phyloP scores from a whole-genome alignment of 2,329 filamentous ascomycete species.

The Aschersonia sp. region DNA sequence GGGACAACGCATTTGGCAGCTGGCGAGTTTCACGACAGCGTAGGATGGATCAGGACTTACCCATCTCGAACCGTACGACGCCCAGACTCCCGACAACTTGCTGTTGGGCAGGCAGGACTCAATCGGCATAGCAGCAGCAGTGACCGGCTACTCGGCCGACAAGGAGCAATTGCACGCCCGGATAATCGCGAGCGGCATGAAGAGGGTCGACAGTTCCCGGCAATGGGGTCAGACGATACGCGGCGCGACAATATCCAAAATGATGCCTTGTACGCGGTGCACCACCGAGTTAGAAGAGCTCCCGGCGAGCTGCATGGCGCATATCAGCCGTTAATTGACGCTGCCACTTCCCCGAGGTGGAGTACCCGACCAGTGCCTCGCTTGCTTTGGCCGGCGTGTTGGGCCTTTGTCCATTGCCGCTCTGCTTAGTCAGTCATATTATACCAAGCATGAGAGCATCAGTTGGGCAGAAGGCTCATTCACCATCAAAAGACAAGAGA shows the following conservation, averaged over 20 bases:
- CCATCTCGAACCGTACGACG: constrained; percentile 12
- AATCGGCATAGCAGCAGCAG: constrained; percentile 1
- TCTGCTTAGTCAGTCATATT: no score
- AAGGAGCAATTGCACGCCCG: not conserved
- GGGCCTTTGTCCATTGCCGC: no score
- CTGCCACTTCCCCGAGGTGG: no score
- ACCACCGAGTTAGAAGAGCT: not conserved
- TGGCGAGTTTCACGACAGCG: not conserved
- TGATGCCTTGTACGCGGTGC: not conserved
- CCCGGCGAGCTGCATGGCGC: no score
- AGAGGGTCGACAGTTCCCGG: not conserved
- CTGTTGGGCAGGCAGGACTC: constrained; percentile 7
- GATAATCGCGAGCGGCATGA: not conserved
- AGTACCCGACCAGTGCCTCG: no score
- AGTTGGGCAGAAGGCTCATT: no score
- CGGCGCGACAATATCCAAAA: not conserved
- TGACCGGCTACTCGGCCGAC: not conserved
- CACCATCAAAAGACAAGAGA: no score
- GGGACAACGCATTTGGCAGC: not conserved
- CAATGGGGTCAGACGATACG: not conserved
- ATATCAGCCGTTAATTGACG: no score
- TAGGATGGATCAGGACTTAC: constrained; percentile 6
- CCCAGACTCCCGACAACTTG: constrained; percentile 8
- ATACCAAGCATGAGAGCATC: no score
- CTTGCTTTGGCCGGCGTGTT: no score